A percentile compares a stretch with the other conserved stretches of the same genome.
These are phyloP conservation scores for Sisymbrium altissimum DNA, from an alignment of 345 rosid genomes.

Conservation along the genomic window DNA sequence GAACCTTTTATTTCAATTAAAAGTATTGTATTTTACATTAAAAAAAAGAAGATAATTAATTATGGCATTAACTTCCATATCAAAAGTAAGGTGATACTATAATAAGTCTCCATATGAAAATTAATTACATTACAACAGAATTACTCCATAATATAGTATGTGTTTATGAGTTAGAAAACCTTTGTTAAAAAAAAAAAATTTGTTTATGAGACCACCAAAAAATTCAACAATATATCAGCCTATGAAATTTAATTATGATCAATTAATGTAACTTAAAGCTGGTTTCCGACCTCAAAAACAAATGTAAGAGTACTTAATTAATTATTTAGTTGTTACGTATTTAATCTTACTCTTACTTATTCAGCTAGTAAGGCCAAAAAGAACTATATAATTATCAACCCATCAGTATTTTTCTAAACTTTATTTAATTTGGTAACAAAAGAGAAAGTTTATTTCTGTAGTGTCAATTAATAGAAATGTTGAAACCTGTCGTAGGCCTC, in stretches of 20 bases:
- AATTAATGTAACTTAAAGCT: not conserved
- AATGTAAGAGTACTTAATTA: not conserved
- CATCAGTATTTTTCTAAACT: constrained; percentile 4
- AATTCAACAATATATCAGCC: not conserved
- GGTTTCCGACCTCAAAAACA: not conserved
- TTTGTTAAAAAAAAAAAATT: no score
- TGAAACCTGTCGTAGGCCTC: constrained; percentile 9
- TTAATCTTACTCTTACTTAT: not conserved
- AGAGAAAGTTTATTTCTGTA: not conserved
- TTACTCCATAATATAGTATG: not conserved
- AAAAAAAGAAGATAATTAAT: no score
- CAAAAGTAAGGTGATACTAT: not conserved
- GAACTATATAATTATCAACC: not conserved
- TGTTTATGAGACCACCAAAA: not conserved
- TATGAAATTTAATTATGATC: not conserved
- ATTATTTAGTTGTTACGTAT: not conserved
- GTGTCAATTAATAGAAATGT: not conserved
- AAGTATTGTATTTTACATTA: no score
- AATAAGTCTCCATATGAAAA: not conserved
- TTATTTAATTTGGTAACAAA: not conserved
- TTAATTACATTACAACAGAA: not conserved
- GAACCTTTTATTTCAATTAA: no score
- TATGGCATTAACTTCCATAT: not conserved
- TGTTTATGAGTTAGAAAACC: no score
- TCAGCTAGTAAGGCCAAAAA: not conserved